Conservation (phyloP, 331 rosid genomes). For the Prunus yedoensis region DNA sequence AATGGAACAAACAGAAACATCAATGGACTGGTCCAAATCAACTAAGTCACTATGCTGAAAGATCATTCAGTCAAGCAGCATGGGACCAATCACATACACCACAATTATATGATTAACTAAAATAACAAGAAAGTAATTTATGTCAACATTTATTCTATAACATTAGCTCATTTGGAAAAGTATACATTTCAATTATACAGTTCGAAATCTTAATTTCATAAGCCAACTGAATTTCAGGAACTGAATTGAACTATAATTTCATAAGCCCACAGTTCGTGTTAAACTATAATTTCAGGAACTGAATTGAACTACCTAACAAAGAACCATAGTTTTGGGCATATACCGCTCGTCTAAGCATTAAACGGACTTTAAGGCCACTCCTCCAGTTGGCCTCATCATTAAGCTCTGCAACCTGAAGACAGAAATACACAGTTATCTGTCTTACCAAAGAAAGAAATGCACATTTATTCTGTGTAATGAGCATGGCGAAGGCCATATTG, state of each 20-base stretch:
- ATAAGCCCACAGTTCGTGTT: background rate
- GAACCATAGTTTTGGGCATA: background rate
- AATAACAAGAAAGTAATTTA: background rate
- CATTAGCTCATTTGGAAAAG: background rate
- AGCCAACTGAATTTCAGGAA: background rate
- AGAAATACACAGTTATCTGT: background rate
- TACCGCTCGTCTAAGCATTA: constrained; percentile 79
- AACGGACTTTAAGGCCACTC: constrained; percentile 83
- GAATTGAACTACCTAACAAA: constrained; percentile 3
- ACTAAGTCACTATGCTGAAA: background rate
- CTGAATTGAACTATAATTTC: background rate
- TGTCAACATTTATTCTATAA: background rate
- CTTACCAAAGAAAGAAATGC: background rate
- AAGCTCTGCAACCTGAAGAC: constrained; percentile 73
- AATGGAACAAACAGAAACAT: constrained; percentile 26
- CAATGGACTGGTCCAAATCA: constrained; percentile 11
- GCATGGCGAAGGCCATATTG: background rate
- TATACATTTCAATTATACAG: background rate
- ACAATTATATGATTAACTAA: background rate
- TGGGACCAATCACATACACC: constrained; percentile 1
- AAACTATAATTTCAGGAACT: constrained; percentile 1
- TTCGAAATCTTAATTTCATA: background rate
- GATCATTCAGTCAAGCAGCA: background rate
- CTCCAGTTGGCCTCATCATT: constrained; percentile 95
- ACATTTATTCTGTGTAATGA: background rate